Evolutionary conservation across 345 rosid species (phyloP), one percentile per base, ranked within the genome.

Genomic region (Alliaria petiolata): DNA sequence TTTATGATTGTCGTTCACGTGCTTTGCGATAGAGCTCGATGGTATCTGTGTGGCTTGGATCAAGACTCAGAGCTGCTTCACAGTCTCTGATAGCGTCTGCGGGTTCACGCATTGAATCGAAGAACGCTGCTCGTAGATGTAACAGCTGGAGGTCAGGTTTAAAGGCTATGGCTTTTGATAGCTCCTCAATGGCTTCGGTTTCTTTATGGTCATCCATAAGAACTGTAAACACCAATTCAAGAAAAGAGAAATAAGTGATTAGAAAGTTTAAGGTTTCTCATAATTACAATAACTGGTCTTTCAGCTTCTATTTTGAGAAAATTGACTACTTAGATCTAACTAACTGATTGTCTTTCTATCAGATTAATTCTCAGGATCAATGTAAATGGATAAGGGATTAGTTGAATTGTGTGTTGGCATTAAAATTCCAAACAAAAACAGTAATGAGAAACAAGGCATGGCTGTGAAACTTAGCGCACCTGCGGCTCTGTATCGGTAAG

Each of bases 401-500:
- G 43, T 39, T 39, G 6, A n/a, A 16, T 6, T 28, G 4, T 28
- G 4, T 20, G 4, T 6, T 14, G n/a, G 58, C 17, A 35, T 16
- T 17, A n/a, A 42, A 16, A 9, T 34, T 56, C 5, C 8, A 38
- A 50, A 13, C 47, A 43, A 34, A 19, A 19, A 8, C 25, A 17
- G 52, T 34, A 1, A 34, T 34, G 1, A 46, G 43, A 59, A 36
- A 59, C 2, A 12, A 19, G 46, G 19, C 38, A 3, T 14, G 33
- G 35, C 7, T 53, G 58, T 53, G 35, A 5, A 42, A 14, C 7
- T 62, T 28, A 69, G 61, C 50, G 49, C 69, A 88, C 96, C 95
- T 44, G 96, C 98, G 55, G 98, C 98, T 70, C 96, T 85, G 78
- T 88, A 89, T 81, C 91, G 76, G 83, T 92, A 92, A 0, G 98